Conservation (phyloP, 2,329 filamentous ascomycete genomes). For the Cordyceps cateniannulata region DNA sequence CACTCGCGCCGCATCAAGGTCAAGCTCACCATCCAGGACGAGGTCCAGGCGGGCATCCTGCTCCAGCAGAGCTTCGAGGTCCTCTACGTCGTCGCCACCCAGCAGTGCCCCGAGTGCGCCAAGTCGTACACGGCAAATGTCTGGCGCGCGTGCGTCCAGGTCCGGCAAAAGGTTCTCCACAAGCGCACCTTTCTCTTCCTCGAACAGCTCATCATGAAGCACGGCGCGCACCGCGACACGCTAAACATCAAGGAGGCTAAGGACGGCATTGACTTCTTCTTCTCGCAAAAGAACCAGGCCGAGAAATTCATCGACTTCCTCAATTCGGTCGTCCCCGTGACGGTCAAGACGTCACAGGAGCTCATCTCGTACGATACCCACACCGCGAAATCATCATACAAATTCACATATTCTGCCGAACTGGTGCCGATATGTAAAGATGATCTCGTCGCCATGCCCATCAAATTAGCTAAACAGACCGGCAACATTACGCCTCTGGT, state of each 20-base stretch:
- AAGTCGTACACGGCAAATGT: constrained; percentile 97
- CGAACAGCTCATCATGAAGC: constrained; percentile 93
- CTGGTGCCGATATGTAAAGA: constrained; percentile 95
- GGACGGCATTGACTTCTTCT: constrained; percentile 95
- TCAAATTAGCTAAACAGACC: constrained; percentile 77
- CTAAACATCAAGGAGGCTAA: constrained; percentile 98
- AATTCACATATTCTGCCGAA: constrained; percentile 86
- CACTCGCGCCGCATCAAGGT: constrained; percentile 89
- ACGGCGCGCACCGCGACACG: constrained; percentile 82
- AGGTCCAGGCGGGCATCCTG: constrained; percentile 55
- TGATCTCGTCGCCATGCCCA: constrained; percentile 86
- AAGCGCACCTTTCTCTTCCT: constrained; percentile 70
- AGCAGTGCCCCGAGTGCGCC: constrained; percentile 90
- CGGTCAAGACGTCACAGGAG: constrained; percentile 70
- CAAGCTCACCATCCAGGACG: constrained; percentile 85
- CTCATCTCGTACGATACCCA: constrained; percentile 91
- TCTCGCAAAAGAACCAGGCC: constrained; percentile 80
- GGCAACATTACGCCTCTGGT: constrained; percentile 86
- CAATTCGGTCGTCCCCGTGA: constrained; percentile 70
- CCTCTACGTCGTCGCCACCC: constrained; percentile 80
- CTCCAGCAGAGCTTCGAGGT: constrained; percentile 96
- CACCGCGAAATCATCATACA: constrained; percentile 85
- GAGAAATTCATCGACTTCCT: constrained; percentile 91
- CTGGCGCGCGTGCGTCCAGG: constrained; percentile 89
- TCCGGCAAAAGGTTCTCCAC: constrained; percentile 93